A percentile compares a stretch with the other conserved stretches of the same genome.
phyloP scores from a whole-genome alignment of 2,329 filamentous ascomycete genomes.

The Claviceps spartinae region DNA sequence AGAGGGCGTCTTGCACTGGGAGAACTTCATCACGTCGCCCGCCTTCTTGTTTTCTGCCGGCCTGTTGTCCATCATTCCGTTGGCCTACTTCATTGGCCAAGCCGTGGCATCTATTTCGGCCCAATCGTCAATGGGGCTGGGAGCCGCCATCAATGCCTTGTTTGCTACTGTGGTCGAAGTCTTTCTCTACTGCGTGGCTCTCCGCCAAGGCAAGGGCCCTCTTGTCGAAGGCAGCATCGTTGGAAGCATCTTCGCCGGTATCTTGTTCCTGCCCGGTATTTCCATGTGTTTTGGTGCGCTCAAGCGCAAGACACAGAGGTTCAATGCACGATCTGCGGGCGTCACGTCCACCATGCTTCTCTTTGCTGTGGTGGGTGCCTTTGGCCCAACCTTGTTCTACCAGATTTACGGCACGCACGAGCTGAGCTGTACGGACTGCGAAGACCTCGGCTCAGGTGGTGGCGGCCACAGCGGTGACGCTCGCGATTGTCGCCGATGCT shows the following conservation, averaged over 20 bases:
- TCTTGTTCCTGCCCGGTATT: conserved; percentile 82
- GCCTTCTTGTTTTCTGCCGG: conserved; percentile 77
- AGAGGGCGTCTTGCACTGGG: conserved; percentile 50
- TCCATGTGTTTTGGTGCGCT: conserved; percentile 99
- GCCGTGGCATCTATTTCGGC: conserved; percentile 97
- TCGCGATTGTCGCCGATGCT: conserved; percentile 81
- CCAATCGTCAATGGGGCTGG: conserved; percentile 95
- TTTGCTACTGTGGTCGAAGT: conserved; percentile 97
- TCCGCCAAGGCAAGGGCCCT: conserved; percentile 81
- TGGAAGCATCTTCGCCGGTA: conserved; percentile 93
- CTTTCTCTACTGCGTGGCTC: conserved; percentile 88
- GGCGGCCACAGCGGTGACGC: conserved; percentile 22
- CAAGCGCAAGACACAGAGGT: conserved; percentile 94
- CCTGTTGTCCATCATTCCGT: conserved; percentile 81
- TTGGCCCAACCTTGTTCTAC: conserved; percentile 92
- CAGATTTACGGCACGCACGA: conserved; percentile 98
- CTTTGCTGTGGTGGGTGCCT: conserved; percentile 89
- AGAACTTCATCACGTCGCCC: conserved; percentile 64
- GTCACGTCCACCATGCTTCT: conserved; percentile 97
- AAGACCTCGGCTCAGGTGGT: conserved; percentile 27
- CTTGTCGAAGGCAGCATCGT: conserved; percentile 95
- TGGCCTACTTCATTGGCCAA: conserved; percentile 97
- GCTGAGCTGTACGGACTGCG: conserved; percentile 64
- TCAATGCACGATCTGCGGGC: conserved; percentile 91
- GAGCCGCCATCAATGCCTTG: conserved; percentile 93